Base-by-base conservation (phyloP, 768 basidiomycete species). In the Serendipita indica region DNA sequence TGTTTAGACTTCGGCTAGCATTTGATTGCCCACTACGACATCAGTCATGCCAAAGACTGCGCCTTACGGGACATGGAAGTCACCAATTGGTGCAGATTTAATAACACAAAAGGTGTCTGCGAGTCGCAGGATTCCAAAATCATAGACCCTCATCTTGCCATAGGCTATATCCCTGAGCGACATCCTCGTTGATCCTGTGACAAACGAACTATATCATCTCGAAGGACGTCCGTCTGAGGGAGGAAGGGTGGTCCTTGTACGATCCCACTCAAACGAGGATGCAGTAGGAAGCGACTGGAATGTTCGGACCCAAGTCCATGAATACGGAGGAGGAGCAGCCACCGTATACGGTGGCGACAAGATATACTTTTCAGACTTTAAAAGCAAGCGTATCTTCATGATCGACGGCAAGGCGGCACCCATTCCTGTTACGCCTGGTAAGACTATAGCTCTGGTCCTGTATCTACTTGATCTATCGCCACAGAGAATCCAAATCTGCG, bases 321-420 rank as follows among this genome's bases (percentile, higher is more conserved):
- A 86, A 66, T 86, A 86, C 57, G 85, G 86, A 0, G 86, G 86
- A 12, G 79, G 74, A 1, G 70, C 81, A 1, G 80, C 79, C 1
- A 73, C 77, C 18, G 79, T 79, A 0, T 69, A 77, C 60, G 10
- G n/a, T 37, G 72, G 71, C 37, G 75, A 73, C 4, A 67, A 71
- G 10, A 68, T 78, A 5, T 81, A 81, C 68, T 87, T 85, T 66
- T 82, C 82, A 2, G 72, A 82, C 66, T 68, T 74, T 30, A 58
- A 57, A 12, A 80, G 82, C 66, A 75, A 76, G 1, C 71, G 79
- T 10, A 72, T 84, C 0, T 86, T 83, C 65, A 65, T 41, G 56
- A 69, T 61, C n/a, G 39, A 60, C 62, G 67, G 41, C 60, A 72
- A 61, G 0, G 66, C 61, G 4, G 65, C 70, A 18, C 75, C 75